Conservation (phyloP, 192 early-diverging fungal species). For the Phycomyces nitens region DNA sequence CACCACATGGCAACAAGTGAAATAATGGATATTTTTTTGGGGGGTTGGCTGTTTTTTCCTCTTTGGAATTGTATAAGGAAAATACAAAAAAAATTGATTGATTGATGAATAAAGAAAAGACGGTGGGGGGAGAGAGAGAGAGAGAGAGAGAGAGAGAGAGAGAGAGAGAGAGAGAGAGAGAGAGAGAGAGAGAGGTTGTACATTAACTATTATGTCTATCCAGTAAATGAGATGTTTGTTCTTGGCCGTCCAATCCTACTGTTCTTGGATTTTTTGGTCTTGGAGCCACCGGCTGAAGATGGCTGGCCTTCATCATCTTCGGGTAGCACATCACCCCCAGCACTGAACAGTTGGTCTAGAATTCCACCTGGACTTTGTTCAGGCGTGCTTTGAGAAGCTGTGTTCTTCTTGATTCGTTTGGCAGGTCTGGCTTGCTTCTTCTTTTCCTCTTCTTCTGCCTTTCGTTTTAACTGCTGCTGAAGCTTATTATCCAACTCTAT, state of each 20-base stretch:
- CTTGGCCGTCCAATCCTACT: slow-evolving; percentile 22
- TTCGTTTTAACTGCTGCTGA: slow-evolving; percentile 54
- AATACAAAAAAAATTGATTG: no score
- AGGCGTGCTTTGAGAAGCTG: slow-evolving; percentile 5
- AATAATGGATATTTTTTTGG: no score
- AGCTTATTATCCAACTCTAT: slow-evolving; percentile 51
- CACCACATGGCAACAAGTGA: no score
- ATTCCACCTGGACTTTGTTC: slow-evolving; percentile 21
- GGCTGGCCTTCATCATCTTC: slow-evolving; percentile 5
- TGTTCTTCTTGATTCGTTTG: slow-evolving; percentile 24
- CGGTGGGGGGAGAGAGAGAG: no score
- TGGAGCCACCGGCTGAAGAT: not conserved
- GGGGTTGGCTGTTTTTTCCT: no score
- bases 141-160: no score
- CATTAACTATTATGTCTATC: slow-evolving; percentile 1
- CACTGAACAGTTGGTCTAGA: slow-evolving; percentile 20
- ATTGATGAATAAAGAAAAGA: no score
- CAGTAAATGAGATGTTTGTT: slow-evolving; percentile 26
- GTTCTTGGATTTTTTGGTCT: slow-evolving; percentile 9
- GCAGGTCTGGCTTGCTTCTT: slow-evolving; percentile 27
- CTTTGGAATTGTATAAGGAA: no score
- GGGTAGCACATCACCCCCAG: slow-evolving; percentile 24
- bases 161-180: not conserved
- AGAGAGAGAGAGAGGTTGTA: not conserved
- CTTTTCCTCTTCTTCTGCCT: slow-evolving; percentile 49